Evolutionary conservation across 495 filamentous ascomycete genomes (phyloP), one percentile per base, ranked within the genome.

Genomic region (Penicillium paradoxum): DNA sequence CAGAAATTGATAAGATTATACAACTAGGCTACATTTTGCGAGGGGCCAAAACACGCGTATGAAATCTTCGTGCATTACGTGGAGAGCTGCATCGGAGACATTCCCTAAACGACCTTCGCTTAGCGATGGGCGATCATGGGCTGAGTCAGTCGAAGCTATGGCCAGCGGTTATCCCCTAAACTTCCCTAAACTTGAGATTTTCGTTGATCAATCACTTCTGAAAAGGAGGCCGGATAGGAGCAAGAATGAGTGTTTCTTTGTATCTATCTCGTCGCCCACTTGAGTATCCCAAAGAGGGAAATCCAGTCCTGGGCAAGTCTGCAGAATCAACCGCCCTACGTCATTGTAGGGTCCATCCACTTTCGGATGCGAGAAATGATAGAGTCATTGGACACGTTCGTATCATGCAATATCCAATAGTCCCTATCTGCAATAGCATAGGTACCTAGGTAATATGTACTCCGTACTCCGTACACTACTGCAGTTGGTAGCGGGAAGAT

Each of bases 71-170:
- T 17, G 9, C 22, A 39, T 51, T 51, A 43, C 33, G 25, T 42
- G 42, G 44, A 42, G 44, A 36, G 30, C 42, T 11, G 51, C 44
- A 60, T 54, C 63, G 63, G 63, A 54, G 54, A 37, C 29, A 57
- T 53, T 58, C 18, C 55, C 60, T 43, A 56, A 66, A 59, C 36
- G 51, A 43, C 18, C 44, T 22, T 54, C 51, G 44, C 44, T 47
- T 48, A 54, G 51, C 37, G 51, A 49, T 45, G 22, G 50, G 33
- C 44, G 51, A 54, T 54, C 51, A 54, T 48, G 44, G 29, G 21
- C 29, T 48, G 32, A 48, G 32, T 45, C 27, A 45, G 22, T n/a
- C 11, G 59, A 48, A 67, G 64, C 64, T 67, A 65, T 67, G 64
- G 59, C 64, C 64, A 67, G 57, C 56, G 47, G 56, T 58, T 62